These are phyloP conservation scores for Kwoniella shivajii DNA, from an alignment of 1,284 basidiomycete genomes.

Conservation along the genomic window DNA sequence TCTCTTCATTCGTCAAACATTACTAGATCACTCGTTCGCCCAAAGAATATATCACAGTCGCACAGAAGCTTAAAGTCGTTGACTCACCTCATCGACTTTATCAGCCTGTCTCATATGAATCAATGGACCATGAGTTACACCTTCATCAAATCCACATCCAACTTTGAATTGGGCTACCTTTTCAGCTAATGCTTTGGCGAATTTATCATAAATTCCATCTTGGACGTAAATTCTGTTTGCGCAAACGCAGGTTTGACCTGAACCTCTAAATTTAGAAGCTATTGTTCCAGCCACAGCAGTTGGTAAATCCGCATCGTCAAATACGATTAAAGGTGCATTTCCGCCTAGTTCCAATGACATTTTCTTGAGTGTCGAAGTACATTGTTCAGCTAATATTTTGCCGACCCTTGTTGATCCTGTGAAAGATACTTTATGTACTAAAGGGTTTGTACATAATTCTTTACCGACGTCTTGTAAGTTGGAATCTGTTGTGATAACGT, in stretches of 20 bases:
- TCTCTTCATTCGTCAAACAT: neutral
- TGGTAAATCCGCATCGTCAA: conserved; percentile 93
- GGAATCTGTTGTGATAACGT: conserved; percentile 70
- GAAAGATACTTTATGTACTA: conserved; percentile 77
- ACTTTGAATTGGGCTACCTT: conserved; percentile 84
- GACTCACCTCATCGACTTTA: conserved; percentile 68
- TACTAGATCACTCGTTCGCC: too few relatives aligned
- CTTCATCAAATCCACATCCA: conserved; percentile 82
- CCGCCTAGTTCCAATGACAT: conserved; percentile 69
- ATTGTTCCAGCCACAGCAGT: conserved; percentile 91
- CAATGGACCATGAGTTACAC: conserved; percentile 87
- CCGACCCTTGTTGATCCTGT: conserved; percentile 89
- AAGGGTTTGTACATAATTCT: conserved; percentile 49
- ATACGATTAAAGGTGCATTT: conserved; percentile 63
- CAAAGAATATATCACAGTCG: neutral
- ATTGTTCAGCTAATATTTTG: conserved; percentile 81
- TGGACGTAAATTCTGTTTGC: conserved; percentile 53
- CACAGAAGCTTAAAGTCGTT: neutral
- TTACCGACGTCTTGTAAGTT: conserved; percentile 48
- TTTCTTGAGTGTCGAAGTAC: conserved; percentile 87
- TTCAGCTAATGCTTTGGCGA: conserved; percentile 45
- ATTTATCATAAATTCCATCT: conserved; percentile 53
- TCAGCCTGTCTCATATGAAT: conserved; percentile 83
- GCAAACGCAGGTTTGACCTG: conserved; percentile 76
- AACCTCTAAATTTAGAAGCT: conserved; percentile 85